Conservation (phyloP, 2,329 filamentous ascomycete genomes). For the Lachnellula suecica region DNA sequence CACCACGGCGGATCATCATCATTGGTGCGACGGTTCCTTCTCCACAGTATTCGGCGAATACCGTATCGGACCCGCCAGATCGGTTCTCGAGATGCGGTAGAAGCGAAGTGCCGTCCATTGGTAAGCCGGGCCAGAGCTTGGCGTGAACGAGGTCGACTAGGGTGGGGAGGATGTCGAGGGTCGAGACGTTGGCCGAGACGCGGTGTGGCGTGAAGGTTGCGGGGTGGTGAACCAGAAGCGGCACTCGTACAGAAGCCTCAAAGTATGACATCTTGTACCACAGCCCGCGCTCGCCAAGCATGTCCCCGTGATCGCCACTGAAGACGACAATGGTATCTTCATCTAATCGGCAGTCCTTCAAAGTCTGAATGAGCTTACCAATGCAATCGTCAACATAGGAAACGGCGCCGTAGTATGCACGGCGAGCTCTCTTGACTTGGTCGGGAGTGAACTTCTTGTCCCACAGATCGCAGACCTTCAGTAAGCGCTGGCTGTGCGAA, state of each 20-base stretch:
- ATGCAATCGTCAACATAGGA: constrained; percentile 94
- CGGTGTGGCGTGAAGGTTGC: constrained; percentile 72
- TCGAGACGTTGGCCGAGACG: constrained; percentile 83
- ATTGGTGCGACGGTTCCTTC: constrained; percentile 87
- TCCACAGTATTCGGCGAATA: constrained; percentile 93
- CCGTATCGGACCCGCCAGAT: constrained; percentile 72
- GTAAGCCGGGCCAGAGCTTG: constrained; percentile 67
- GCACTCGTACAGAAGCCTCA: constrained; percentile 86
- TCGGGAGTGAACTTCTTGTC: constrained; percentile 81
- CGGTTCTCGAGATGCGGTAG: constrained; percentile 71
- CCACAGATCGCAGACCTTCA: constrained; percentile 86
- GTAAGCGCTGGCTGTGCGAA: constrained; percentile 79
- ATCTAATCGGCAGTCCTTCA: constrained; percentile 76
- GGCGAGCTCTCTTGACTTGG: constrained; percentile 79
- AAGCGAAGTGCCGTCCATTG: constrained; percentile 82
- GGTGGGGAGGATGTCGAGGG: constrained; percentile 85
- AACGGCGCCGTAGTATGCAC: constrained; percentile 90
- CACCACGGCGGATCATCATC: constrained; percentile 89
- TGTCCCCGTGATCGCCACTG: constrained; percentile 91
- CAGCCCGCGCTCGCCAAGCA: constrained; percentile 87
- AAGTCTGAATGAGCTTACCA: constrained; percentile 73
- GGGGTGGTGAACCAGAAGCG: constrained; percentile 81
- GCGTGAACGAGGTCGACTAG: constrained; percentile 80
- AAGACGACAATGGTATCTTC: constrained; percentile 91
- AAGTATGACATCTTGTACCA: constrained; percentile 99